Conservation (phyloP, 2,329 filamentous ascomycete species). For the Fusarium avenaceum region DNA sequence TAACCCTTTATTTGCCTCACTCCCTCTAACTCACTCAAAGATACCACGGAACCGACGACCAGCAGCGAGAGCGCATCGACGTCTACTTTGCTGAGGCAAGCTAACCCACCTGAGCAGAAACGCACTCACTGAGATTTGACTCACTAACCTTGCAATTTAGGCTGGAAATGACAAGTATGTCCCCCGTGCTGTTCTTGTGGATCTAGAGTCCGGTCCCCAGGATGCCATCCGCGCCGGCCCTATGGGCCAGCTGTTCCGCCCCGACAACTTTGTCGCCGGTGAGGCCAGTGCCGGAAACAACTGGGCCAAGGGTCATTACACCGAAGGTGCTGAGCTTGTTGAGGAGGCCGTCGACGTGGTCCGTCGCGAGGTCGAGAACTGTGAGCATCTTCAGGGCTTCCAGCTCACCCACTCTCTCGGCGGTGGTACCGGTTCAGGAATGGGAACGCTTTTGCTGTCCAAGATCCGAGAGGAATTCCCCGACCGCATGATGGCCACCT, state of each 20-base stretch:
- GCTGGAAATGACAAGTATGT: constrained; percentile 98
- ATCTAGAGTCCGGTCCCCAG: constrained; percentile 99
- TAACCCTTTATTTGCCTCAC: constrained; percentile 8
- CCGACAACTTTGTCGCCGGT: constrained; percentile 99
- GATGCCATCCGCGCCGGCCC: constrained; percentile 98
- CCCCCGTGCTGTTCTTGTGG: constrained; percentile 98
- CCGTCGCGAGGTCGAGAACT: constrained; percentile 97
- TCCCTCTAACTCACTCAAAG: constrained; percentile 21
- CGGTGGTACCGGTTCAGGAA: constrained; percentile 99
- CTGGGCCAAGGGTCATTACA: constrained; percentile 99
- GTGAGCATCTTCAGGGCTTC: constrained; percentile 99
- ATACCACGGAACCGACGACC: constrained; percentile 94
- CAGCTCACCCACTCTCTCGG: constrained; percentile 99
- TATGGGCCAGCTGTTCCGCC: constrained; percentile 98
- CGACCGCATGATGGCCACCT: constrained; percentile 99
- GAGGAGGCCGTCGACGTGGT: constrained; percentile 98
- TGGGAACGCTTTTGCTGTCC: constrained; percentile 99
- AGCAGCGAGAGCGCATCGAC: constrained; percentile 99
- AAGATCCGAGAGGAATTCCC: constrained; percentile 99
- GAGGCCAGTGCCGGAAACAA: constrained; percentile 99
- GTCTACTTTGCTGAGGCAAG: constrained; percentile 91
- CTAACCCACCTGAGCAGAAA: constrained; percentile 22
- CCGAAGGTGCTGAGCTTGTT: constrained; percentile 98
- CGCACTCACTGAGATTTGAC: neutral
- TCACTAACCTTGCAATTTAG: constrained; percentile 60